phyloP scores from a whole-genome alignment of 495 filamentous ascomycete genomes.

The Aspergillus leporis region DNA sequence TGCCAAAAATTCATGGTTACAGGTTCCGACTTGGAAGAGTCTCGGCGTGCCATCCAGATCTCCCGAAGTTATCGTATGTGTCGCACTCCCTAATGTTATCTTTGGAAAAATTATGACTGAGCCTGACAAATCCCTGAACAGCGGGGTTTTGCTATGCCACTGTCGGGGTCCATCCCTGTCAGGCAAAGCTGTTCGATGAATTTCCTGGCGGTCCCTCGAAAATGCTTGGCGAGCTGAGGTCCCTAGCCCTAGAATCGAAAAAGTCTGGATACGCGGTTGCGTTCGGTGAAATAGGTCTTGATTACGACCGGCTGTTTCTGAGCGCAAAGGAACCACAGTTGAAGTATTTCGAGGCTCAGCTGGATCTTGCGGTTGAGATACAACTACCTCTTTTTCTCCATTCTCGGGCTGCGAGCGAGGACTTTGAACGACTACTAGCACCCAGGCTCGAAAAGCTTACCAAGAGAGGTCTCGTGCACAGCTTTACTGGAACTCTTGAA shows the following conservation, averaged over 20 bases:
- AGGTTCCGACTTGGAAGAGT: conserved; percentile 82
- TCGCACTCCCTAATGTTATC: not conserved
- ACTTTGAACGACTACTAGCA: conserved; percentile 70
- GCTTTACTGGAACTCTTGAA: conserved; percentile 81
- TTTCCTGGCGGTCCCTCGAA: conserved; percentile 55
- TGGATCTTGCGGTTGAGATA: conserved; percentile 72
- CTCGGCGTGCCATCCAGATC: conserved; percentile 70
- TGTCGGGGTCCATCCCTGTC: conserved; percentile 91
- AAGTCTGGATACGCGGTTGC: conserved; percentile 62
- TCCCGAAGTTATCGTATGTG: conserved; percentile 69
- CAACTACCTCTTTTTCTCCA: conserved; percentile 88
- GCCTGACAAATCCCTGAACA: conserved; percentile 26
- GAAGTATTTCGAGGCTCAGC: conserved; percentile 80
- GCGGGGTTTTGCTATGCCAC: conserved; percentile 84
- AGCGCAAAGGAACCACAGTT: conserved; percentile 75
- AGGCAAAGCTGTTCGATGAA: conserved; percentile 64
- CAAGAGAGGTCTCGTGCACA: conserved; percentile 79
- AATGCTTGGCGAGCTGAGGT: conserved; percentile 60
- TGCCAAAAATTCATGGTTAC: conserved; percentile 91
- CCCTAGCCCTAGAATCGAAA: conserved; percentile 52
- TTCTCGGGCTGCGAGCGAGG: conserved; percentile 76
- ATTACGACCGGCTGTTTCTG: conserved; percentile 88
- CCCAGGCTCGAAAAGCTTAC: conserved; percentile 57
- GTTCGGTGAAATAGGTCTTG: conserved; percentile 93
- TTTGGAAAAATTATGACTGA: not conserved